Percentiles rank a stretch among this genome's conserved stretches.
Evolutionary conservation across 2,329 filamentous ascomycete genomes (phyloP).

Genomic region (Penicillium sp.): DNA sequence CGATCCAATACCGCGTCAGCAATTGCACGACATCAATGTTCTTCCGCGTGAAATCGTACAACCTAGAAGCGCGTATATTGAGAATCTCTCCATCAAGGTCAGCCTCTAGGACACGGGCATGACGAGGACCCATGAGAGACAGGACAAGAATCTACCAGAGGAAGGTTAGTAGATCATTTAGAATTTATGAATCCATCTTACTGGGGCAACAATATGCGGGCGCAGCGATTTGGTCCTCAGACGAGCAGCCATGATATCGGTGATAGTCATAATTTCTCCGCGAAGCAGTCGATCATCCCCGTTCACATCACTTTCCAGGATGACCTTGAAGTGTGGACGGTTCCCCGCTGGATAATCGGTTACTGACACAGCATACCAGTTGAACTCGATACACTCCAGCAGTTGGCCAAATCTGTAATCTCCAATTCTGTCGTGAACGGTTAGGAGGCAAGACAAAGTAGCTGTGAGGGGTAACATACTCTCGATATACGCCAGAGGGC

Average conservation of each 20-base stretch:
- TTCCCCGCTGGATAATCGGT: neutral
- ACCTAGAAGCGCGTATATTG: neutral
- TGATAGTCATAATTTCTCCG: conserved; percentile 1
- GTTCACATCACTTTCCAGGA: neutral
- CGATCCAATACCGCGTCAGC: neutral
- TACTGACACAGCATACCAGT: neutral
- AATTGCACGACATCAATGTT: neutral
- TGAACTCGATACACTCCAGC: neutral
- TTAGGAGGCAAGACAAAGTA: neutral
- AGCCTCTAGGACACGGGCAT: neutral
- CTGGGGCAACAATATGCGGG: neutral
- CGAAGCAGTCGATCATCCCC: neutral
- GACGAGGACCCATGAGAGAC: neutral
- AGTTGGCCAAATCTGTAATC: neutral
- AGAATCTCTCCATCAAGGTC: neutral
- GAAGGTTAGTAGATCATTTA: neutral
- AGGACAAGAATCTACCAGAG: neutral
- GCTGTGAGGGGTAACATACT: neutral
- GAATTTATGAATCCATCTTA: neutral
- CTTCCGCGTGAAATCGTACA: neutral
- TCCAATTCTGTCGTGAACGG: neutral
- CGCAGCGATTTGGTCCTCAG: neutral
- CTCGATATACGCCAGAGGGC: neutral
- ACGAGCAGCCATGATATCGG: neutral
- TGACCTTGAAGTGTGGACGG: neutral